These are phyloP conservation scores for Silybum marianum DNA, from an alignment of 129 eudicot species.

Conservation along the genomic window DNA sequence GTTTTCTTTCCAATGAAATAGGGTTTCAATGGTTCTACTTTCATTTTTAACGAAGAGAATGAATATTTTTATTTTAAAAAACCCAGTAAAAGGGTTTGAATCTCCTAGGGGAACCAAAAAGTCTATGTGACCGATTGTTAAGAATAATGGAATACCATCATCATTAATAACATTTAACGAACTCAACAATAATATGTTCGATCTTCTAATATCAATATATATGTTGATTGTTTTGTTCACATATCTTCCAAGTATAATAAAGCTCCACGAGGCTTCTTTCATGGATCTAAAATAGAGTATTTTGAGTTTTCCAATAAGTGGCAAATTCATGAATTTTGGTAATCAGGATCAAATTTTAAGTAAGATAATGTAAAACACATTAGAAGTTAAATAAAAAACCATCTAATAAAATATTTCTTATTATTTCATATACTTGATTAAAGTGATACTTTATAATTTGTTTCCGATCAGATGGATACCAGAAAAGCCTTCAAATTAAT, in stretches of 20 bases:
- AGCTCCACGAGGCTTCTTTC: background rate
- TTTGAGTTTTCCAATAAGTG: background rate
- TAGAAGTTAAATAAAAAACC: background rate
- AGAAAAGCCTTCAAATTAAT: background rate
- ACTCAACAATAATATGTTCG: background rate
- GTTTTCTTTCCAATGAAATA: background rate
- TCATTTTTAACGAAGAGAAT: background rate
- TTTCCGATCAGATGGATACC: background rate
- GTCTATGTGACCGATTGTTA: background rate
- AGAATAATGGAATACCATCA: no score
- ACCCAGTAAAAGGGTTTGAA: background rate
- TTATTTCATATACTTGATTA: background rate
- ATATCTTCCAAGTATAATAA: background rate
- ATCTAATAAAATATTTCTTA: background rate
- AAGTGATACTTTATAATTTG: background rate
- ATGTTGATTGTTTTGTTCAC: background rate
- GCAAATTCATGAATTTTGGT: background rate
- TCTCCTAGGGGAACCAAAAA: background rate
- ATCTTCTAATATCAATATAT: background rate
- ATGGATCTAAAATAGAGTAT: background rate
- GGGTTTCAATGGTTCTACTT: background rate
- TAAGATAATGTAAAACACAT: background rate
- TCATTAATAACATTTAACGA: background rate
- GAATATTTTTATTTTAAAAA: background rate
- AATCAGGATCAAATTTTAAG: background rate